phyloP scores from a whole-genome alignment of 768 basidiomycete genomes.

The Mycena vitilis region DNA sequence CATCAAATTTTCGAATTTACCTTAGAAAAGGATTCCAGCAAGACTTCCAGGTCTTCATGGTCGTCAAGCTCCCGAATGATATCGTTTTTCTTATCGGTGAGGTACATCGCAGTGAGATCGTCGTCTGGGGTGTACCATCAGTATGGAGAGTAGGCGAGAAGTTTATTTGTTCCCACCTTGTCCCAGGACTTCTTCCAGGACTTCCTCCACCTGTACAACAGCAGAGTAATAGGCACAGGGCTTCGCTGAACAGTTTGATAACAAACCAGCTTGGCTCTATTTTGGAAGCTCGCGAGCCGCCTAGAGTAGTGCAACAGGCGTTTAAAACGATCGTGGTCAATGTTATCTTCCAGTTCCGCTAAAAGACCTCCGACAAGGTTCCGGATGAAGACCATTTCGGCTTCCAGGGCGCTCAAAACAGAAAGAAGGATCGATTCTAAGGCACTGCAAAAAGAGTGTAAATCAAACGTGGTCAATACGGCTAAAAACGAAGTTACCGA shows the following conservation, averaged over 20 bases:
- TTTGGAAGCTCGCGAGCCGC: constrained; percentile 88
- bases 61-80: constrained; percentile 73
- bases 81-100: constrained; percentile 84
- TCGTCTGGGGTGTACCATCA: constrained; percentile 70
- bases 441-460: constrained; percentile 65
- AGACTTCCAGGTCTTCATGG: constrained; percentile 92
- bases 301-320: constrained; percentile 92
- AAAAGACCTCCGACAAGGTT: constrained; percentile 90
- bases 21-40: constrained; percentile 95
- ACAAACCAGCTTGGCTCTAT: constrained; percentile 84
- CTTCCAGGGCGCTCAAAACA: constrained; percentile 91
- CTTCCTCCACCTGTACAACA: constrained; percentile 78
- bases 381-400: constrained; percentile 95
- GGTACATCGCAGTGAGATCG: constrained; percentile 95
- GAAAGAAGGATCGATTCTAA: constrained; percentile 94
- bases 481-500: constrained; percentile 57
- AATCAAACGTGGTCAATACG: constrained; percentile 30
- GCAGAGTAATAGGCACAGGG: constrained; percentile 11
- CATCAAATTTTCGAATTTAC: too few species aligned
- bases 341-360: constrained; percentile 94
- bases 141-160: background rate
- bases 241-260: constrained; percentile 1
- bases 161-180: constrained; percentile 66
- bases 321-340: constrained; percentile 95
- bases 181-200: constrained; percentile 90